Base-by-base conservation (phyloP, 805 yeast genomes). In the Debaryomyces maramus region DNA sequence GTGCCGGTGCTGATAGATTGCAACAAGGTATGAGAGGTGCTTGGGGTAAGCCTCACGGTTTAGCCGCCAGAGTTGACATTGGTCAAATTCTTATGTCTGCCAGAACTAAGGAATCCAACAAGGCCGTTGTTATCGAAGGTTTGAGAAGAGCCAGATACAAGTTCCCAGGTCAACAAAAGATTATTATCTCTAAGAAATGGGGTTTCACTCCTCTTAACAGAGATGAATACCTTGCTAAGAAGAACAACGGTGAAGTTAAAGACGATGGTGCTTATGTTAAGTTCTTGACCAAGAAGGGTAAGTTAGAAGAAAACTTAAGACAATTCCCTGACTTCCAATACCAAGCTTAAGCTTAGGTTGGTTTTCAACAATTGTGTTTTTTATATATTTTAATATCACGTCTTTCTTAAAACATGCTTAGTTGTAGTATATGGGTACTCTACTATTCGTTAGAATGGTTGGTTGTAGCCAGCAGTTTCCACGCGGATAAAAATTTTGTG, bases 11-110 rank as follows among this genome's bases (percentile, higher is more conserved):
- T 73, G 99, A 93, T 91, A 89, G 99, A 87, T 85, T 93, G 79
- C 99, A 93, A 82, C 98, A 93, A 81, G 99, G 99, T 90, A 93
- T 93, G 99, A 91, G 99, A 88, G 95, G 95, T 83, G 99, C 99
- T 72, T 93, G 98, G 98, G 99, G 99, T 89, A 93, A 93, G 83
- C 99, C 99, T 67, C 97, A 90, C 67, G 99, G 99, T 83, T 81
- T 89, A 68, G 99, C 98, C 65, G 99, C 99, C 66, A 89, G 99
- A 77, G 98, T 93, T 73, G 78, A 78, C 79, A 93, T 93, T 76
- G 99, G 99, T 70, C 99, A 93, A 81, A 84, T 93, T 73, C 83
- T 93, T 72, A 83, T 93, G 80, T 91, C 98, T 58, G 88, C 88
- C 73, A 91, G 99, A 83, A 87, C 97, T 77, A 91, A 85, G 83